A percentile compares a stretch with the other conserved stretches of the same genome.
Conservation (phyloP, 306 rosid species). For the Malus orientalis region DNA sequence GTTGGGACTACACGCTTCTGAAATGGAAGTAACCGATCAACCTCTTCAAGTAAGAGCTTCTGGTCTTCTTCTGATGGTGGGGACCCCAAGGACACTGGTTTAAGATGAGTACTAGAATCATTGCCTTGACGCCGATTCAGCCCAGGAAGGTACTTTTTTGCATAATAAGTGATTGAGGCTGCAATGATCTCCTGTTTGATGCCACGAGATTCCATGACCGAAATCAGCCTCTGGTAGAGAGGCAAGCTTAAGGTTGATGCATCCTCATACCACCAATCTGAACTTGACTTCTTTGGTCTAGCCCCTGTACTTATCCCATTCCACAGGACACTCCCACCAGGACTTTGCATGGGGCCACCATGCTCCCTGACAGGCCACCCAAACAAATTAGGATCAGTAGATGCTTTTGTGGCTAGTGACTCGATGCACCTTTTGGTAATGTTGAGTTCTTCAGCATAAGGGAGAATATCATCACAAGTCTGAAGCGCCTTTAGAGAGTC, state of each 20-base stretch:
- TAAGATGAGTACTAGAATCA: slow-evolving; percentile 49
- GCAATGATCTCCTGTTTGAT: slow-evolving; percentile 76
- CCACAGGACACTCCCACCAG: slow-evolving; percentile 98
- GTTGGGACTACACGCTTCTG: slow-evolving; percentile 76
- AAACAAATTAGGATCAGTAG: slow-evolving; percentile 84
- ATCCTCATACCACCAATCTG: slow-evolving; percentile 97
- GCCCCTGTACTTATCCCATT: slow-evolving; percentile 99
- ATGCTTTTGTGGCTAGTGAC: slow-evolving; percentile 78
- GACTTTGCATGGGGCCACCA: slow-evolving; percentile 98
- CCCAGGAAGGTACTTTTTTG: slow-evolving; percentile 79
- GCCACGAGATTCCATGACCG: slow-evolving; percentile 84
- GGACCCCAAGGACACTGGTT: slow-evolving; percentile 47
- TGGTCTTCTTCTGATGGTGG: slow-evolving; percentile 83
- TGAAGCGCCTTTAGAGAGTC: slow-evolving; percentile 89
- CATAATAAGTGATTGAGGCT: slow-evolving; percentile 73
- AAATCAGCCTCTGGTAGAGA: slow-evolving; percentile 69
- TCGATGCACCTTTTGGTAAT: slow-evolving; percentile 83
- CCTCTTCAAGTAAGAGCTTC: slow-evolving; percentile 72
- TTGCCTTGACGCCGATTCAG: slow-evolving; percentile 68
- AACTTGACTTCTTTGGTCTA: slow-evolving; percentile 67
- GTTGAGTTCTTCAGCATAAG: slow-evolving; percentile 61
- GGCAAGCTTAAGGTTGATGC: slow-evolving; percentile 66
- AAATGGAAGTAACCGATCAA: slow-evolving; percentile 61
- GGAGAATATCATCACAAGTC: slow-evolving; percentile 56
- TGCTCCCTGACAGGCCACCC: slow-evolving; percentile 95